These are phyloP conservation scores for Vaccinium darrowii DNA, from an alignment of 148 eudicot species.

Conservation along the genomic window DNA sequence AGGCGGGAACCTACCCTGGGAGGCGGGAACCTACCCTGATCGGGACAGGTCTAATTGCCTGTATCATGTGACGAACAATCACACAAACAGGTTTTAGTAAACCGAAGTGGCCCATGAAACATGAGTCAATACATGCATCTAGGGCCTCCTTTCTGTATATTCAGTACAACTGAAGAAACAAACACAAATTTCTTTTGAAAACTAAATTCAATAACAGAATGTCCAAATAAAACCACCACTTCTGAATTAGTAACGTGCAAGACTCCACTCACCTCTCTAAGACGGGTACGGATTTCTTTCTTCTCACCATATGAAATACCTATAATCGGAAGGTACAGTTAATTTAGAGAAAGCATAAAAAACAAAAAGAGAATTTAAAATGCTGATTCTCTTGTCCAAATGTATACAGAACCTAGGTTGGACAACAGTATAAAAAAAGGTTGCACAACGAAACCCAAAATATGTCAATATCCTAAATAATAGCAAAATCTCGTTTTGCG, in stretches of 20 bases:
- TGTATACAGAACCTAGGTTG: background rate
- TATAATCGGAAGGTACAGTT: slow-evolving; percentile 22
- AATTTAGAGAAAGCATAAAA: background rate
- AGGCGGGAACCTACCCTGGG: too few relatives aligned
- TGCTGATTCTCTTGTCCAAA: background rate
- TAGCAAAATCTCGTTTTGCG: background rate
- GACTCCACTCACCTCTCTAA: slow-evolving; percentile 58
- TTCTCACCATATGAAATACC: slow-evolving; percentile 81
- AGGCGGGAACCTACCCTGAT: too few relatives aligned
- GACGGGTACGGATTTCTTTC: slow-evolving; percentile 71
- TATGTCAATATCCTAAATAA: background rate
- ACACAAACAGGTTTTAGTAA: background rate
- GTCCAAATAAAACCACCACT: background rate
- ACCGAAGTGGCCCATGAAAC: background rate
- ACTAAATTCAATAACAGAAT: background rate
- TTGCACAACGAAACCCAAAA: background rate
- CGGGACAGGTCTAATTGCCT: too few relatives aligned
- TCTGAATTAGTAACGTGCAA: background rate
- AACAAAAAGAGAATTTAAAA: background rate
- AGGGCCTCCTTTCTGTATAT: too few relatives aligned
- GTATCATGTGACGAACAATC: background rate
- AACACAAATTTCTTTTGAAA: background rate
- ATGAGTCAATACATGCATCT: background rate
- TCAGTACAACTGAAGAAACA: background rate
- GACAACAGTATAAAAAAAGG: background rate